phyloP scores from a whole-genome alignment of 164 flowering plant genomes.

The Sedum album region DNA sequence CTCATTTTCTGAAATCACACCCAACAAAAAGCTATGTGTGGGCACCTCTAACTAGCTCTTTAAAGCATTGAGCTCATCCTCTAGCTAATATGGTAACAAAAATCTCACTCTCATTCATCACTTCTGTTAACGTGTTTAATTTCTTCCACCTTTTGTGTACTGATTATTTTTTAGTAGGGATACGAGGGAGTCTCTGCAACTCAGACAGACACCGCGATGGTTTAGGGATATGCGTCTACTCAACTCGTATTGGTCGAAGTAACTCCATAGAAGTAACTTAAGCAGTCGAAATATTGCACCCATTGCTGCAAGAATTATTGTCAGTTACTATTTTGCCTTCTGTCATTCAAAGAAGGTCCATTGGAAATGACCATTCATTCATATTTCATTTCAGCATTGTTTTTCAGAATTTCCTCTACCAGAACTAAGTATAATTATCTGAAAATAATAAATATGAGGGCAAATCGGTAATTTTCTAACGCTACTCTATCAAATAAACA shows the following conservation, averaged over 20 bases:
- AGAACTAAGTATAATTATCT: too few species aligned
- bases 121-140: not conserved
- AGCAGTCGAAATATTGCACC: not conserved
- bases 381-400: not conserved
- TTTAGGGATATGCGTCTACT: not conserved
- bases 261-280: not conserved
- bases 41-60: not conserved
- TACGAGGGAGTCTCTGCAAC: not conserved
- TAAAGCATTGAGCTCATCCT: too few species aligned
- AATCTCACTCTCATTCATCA: not conserved
- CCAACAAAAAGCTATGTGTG: not conserved
- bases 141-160: not conserved
- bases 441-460: too few species aligned
- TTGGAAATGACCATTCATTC: not conserved
- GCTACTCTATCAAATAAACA: too few species aligned
- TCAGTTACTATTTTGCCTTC: not conserved
- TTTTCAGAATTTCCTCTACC: too few species aligned
- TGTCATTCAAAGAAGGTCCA: conserved; percentile 1
- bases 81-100: too few species aligned
- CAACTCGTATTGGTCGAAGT: not conserved
- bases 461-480: too few species aligned
- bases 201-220: not conserved
- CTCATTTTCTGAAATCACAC: conserved; percentile 34
- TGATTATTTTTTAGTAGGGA: not conserved
- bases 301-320: not conserved